phyloP scores from a whole-genome alignment of 2,329 filamentous ascomycete species.

The Stromatinia cepivora region DNA sequence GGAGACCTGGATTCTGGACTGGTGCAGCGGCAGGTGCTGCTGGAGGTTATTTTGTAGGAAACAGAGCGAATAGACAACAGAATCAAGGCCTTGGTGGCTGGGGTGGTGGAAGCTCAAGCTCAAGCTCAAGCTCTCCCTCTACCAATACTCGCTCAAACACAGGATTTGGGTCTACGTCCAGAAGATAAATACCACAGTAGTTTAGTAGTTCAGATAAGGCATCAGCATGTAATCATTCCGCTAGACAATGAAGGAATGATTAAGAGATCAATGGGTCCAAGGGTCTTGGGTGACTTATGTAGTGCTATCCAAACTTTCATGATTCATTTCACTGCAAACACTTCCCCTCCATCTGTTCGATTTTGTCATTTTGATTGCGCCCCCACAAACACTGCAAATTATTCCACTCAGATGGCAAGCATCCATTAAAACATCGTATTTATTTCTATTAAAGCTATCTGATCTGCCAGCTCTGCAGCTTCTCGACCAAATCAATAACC shows the following conservation, averaged over 20 bases:
- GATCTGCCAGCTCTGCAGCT: background rate
- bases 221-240: constrained; percentile 1
- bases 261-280: background rate
- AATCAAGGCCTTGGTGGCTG: constrained; percentile 30
- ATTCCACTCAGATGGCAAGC: background rate
- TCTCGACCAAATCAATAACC: constrained; percentile 17
- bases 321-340: background rate
- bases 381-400: background rate
- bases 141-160: constrained; percentile 61
- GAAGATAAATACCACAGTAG: constrained; percentile 48
- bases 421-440: constrained; percentile 12
- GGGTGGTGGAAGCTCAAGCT: constrained; percentile 33
- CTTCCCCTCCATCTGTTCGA: background rate
- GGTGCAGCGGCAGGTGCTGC: constrained; percentile 63
- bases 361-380: background rate
- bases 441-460: constrained; percentile 22
- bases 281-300: background rate
- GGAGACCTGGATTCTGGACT: constrained; percentile 75
- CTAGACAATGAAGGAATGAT: background rate
- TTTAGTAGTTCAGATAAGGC: background rate
- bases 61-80: constrained; percentile 51
- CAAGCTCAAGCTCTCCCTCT: constrained; percentile 40
- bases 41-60: constrained; percentile 69
- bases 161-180: constrained; percentile 69
- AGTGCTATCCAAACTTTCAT: background rate